Evolutionary conservation across 805 yeast genomes (phyloP).

Genomic region (Metschnikowia shivogae): DNA sequence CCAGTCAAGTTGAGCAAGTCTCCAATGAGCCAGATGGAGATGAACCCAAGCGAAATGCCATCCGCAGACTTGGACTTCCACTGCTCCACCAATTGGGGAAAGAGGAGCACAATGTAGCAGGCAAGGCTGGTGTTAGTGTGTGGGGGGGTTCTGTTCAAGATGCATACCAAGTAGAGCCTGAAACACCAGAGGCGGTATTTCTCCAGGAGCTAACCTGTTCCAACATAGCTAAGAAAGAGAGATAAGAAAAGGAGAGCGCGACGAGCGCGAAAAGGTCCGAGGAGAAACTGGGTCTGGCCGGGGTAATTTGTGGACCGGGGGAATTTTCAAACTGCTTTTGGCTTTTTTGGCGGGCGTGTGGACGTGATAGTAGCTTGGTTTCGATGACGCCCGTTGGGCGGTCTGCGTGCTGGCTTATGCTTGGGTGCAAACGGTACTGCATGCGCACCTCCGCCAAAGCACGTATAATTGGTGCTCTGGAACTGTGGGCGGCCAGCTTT

Average conservation of each 20-base stretch:
- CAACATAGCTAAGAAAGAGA: constrained; percentile 4
- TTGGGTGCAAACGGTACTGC: too few species aligned
- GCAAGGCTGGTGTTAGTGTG: constrained; percentile 44
- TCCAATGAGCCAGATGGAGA: constrained; percentile 67
- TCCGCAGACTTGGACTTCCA: constrained; percentile 74
- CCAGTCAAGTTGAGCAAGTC: constrained; percentile 68
- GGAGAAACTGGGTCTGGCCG: too few species aligned
- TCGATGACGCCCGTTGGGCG: too few species aligned
- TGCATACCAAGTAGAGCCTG: constrained; percentile 60
- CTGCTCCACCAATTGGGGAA: constrained; percentile 78
- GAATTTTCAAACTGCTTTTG: too few species aligned
- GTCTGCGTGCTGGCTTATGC: too few species aligned
- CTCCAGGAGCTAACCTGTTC: constrained; percentile 23
- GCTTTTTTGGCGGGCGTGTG: too few species aligned
- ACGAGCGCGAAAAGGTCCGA: constrained; percentile 4
- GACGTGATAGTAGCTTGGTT: too few species aligned
- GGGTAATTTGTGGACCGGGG: too few species aligned
- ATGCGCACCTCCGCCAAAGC: too few species aligned
- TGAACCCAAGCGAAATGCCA: constrained; percentile 68
- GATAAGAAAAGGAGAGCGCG: constrained; percentile 3
- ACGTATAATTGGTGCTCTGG: too few species aligned
- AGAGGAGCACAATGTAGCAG: constrained; percentile 71
- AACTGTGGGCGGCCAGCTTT: too few species aligned
- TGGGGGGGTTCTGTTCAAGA: neutral
- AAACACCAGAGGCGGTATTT: constrained; percentile 51